Evolutionary conservation across 768 basidiomycete genomes (phyloP), one percentile per base, ranked within the genome.

Genomic region (Mycena albidolilacea): DNA sequence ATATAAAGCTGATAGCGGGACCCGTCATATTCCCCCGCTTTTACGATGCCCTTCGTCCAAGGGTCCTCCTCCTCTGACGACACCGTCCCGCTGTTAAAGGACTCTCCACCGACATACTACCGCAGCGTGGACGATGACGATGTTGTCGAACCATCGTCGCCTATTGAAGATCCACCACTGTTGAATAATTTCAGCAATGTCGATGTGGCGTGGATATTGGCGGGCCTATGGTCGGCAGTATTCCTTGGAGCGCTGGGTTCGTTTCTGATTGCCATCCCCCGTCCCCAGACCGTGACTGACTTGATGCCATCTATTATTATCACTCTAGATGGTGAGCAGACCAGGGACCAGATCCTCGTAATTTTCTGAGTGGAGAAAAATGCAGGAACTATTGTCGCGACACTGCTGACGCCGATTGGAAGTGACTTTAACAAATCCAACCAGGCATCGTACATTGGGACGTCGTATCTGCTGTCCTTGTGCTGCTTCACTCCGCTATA

Each of bases 401-500:
- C 95, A 2, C 87, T 97, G 62, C 84, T 95, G 70, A 90, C 92
- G 52, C 93, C 95, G 69, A 96, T 97, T 75, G 95, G 95, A 65
- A 95, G 93, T 78, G 88, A 93, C 79, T 97, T 95, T 83, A 86
- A 91, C 78, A 92, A 92, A 80, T 92, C 91, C 44, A 90, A 92
- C 78, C 90, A 93, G 75, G 89, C 95, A 15, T 94, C 94, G 1
- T 97, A 97, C 82, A 91, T 98, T 70, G 97, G 95, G 41, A 96
- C 95, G 14, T 89, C 95, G 14, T 97, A 97, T 84, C 84, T 97
- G 75, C 86, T 97, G 57, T 95, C 94, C 65, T 90, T 96, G 50
- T 96, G 95, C 78, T 96, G 94, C 83, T 96, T 97, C 81, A 96
- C 96, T 23, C 96, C 95, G 70, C 82, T 96, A 75, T 95, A 95